Base-by-base conservation (phyloP, 306 rosid species). In the Trifolium fragiferum region DNA sequence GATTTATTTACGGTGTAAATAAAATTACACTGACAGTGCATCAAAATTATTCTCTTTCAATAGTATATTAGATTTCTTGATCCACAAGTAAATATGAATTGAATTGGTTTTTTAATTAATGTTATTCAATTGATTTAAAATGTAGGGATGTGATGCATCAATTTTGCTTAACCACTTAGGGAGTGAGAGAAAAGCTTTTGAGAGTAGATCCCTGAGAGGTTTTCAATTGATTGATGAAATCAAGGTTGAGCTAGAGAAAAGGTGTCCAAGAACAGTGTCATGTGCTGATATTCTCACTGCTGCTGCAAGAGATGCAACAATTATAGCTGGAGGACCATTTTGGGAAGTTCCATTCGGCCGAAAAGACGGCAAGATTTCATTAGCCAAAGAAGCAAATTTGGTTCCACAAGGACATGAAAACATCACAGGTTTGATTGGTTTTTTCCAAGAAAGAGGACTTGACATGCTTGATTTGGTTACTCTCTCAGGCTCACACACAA, bases 291-390 rank as follows among this genome's bases (percentile, higher is more conserved):
- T 93, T 72, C 89, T 93, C 64, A 85, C 98, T 0, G 89, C 94
- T 0, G 96, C 90, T 7, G 88, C 97, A 10, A 89, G 97, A 82
- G 98, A 93, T 55, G 98, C 97, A 57, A 89, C 97, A 6, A 76
- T 93, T 40, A 10, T 85, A 1, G 93, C 92, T 0, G 97, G 96
- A 40, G 98, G 96, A 1, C 98, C 98, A 0, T 93, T 93, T 68
- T 93, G 98, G 98, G 90, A 91, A 77, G 96, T 93, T 43, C 96
- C 91, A 21, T 84, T 88, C 3, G 97, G 97, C 16, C 83, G 98
- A 0, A 84, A 63, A 80, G 98, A 93, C 8, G 98, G 98, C 0
- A 82, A 55, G 27, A 37, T 88, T 33, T 89, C 97, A 15, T 1
- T 85, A 18, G 79, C 90, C 38, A 82, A 72, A 60, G 98, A 93